Evolutionary conservation across 345 rosid genomes (phyloP), one percentile per base, ranked within the genome.

Genomic region (Luvunga scandens): DNA sequence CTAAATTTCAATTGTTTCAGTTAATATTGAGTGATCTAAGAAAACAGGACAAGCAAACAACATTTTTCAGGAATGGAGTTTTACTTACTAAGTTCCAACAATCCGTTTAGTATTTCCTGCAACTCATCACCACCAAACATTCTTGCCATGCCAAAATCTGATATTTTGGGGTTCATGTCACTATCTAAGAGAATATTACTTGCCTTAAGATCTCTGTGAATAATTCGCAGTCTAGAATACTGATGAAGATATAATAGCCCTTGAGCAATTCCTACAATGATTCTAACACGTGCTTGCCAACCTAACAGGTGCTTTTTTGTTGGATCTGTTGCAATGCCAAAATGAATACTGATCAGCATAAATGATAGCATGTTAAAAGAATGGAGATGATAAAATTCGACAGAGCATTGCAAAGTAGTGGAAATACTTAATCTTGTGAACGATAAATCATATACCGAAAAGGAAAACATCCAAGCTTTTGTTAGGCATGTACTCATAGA

Each of bases 61-160:
- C 7, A 50, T 5, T 18, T 45, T 70, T 4, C 7, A 19, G 5
- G 4, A 24, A 34, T 59, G 31, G 22, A 57, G 14, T 0, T 71
- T 24, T 8, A 84, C 89, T 86, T 84, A 89, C 90, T 80, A 80
- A 31, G 90, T 87, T 27, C 87, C 90, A n/a, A 82, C 87, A 22
- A 86, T 77, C 50, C 84, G 70, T 22, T 77, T 83, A 7, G 89
- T 89, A 64, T 81, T 88, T 48, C 82, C 78, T 63, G 78, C 25
- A 69, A 82, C 53, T 84, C 84, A 42, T 88, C 75, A 0, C 79
- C 89, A 24, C 84, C 87, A 73, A 85, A 85, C 34, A 88, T 90
- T 80, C 84, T 80, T 22, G 90, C 90, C 84, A 88, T 19, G 9
- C 91, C 93, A 78, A 87, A 90, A 62, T 90, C 89, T 0, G 88